Evolutionary conservation across 192 early-diverging fungal genomes (phyloP).

Genomic region (Coemansia sp.): DNA sequence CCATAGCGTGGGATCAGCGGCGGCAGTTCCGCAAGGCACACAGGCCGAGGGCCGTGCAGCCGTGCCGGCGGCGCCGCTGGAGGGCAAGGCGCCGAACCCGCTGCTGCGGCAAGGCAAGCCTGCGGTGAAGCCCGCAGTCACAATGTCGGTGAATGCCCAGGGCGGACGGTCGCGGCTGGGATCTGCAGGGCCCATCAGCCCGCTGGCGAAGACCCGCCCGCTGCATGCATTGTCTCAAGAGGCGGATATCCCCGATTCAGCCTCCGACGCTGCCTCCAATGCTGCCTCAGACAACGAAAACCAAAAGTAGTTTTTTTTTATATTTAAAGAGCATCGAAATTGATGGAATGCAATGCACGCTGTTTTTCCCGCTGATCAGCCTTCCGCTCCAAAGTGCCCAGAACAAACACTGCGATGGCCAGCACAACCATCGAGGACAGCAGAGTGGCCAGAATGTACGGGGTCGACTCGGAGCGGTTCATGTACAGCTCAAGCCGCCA

Average conservation of each 20-base stretch:
- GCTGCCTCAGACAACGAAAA: constrained; percentile 6
- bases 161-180: neutral
- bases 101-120: neutral
- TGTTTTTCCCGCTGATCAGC: constrained; percentile 79
- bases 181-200: neutral
- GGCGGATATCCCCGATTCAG: neutral
- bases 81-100: neutral
- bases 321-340: constrained; percentile 86
- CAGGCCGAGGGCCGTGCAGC: neutral
- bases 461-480: constrained; percentile 79
- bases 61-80: neutral
- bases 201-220: neutral
- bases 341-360: constrained; percentile 77
- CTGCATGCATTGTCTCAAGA: constrained; percentile 7
- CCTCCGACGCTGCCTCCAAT: neutral
- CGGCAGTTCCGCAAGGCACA: neutral
- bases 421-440: constrained; percentile 69
- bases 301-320: constrained; percentile 7
- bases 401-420: constrained; percentile 63
- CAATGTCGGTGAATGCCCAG: neutral
- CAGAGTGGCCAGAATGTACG: constrained; percentile 77
- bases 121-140: neutral
- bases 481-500: constrained; percentile 91
- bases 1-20: constrained; percentile 38
- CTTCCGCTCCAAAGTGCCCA: constrained; percentile 72